These are phyloP conservation scores for Diaporthe sp. DNA, from an alignment of 2,329 filamentous ascomycete genomes.

Conservation along the genomic window DNA sequence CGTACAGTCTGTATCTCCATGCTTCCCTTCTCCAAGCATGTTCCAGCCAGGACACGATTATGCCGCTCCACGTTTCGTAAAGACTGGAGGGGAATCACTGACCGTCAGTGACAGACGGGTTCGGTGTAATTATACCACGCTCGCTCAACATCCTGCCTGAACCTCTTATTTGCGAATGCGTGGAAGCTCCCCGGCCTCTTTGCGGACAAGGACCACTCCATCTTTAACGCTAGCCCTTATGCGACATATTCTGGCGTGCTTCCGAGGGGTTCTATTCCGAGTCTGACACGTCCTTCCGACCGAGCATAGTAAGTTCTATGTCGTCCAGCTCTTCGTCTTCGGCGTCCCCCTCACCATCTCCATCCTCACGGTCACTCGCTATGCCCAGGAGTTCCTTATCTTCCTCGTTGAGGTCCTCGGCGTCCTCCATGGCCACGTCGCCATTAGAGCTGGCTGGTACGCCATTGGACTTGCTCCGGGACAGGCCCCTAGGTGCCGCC, in stretches of 20 bases:
- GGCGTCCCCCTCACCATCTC: slow-evolving; percentile 53
- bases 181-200: neutral
- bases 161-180: neutral
- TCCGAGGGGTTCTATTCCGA: slow-evolving; percentile 45
- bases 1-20: slow-evolving; percentile 1
- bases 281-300: slow-evolving; percentile 51
- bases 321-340: slow-evolving; percentile 64
- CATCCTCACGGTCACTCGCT: slow-evolving; percentile 60
- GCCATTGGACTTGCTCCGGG: slow-evolving; percentile 30
- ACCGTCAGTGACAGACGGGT: neutral
- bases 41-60: neutral
- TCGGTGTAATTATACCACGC: neutral
- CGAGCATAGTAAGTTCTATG: slow-evolving; percentile 52
- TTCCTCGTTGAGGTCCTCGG: slow-evolving; percentile 64
- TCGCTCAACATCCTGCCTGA: neutral
- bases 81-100: too few relatives aligned
- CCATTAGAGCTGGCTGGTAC: slow-evolving; percentile 51
- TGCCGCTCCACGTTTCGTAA: neutral
- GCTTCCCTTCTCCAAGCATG: neutral
- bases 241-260: neutral
- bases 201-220: neutral
- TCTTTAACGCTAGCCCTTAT: neutral
- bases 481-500: neutral
- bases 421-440: slow-evolving; percentile 60
- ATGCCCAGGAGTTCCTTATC: slow-evolving; percentile 65